Conservation (phyloP, 805 yeast genomes). For the Pichia californica region DNA sequence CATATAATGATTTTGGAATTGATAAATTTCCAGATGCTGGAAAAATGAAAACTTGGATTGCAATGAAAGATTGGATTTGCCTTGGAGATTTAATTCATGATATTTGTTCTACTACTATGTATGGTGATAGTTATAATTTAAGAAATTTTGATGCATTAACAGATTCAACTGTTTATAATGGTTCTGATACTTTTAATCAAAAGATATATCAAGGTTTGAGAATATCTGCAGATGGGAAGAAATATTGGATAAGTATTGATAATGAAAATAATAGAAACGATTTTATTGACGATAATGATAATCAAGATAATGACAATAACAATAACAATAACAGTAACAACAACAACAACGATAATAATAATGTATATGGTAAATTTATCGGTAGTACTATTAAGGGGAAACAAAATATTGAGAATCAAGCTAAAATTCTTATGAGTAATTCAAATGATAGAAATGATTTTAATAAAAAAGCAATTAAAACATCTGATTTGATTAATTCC, state of each 20-base stretch:
- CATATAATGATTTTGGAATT: constrained; percentile 64
- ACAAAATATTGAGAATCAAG: constrained; percentile 1
- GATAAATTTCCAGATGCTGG: constrained; percentile 61
- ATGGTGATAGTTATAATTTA: constrained; percentile 73
- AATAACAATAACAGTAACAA: not conserved
- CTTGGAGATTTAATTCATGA: constrained; percentile 74
- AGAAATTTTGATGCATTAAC: constrained; percentile 75
- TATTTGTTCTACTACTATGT: constrained; percentile 56
- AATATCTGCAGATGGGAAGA: constrained; percentile 71
- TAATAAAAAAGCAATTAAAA: not conserved
- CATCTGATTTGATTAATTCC: no score
- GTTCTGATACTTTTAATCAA: constrained; percentile 43
- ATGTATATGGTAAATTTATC: not conserved
- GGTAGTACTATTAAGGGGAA: not conserved
- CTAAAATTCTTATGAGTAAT: not conserved
- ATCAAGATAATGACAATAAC: constrained; percentile 1
- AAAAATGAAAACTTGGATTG: constrained; percentile 52
- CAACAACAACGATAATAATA: not conserved
- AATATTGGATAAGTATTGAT: constrained; percentile 64
- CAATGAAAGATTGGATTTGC: constrained; percentile 73
- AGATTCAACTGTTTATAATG: constrained; percentile 20
- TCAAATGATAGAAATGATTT: not conserved
- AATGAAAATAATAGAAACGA: not conserved
- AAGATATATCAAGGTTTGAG: constrained; percentile 80
- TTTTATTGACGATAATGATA: no score